Percentiles rank a stretch among this genome's conserved stretches.
Evolutionary conservation across 2,329 filamentous ascomycete species (phyloP).

Genomic region (Pseudogymnoascus sp.): DNA sequence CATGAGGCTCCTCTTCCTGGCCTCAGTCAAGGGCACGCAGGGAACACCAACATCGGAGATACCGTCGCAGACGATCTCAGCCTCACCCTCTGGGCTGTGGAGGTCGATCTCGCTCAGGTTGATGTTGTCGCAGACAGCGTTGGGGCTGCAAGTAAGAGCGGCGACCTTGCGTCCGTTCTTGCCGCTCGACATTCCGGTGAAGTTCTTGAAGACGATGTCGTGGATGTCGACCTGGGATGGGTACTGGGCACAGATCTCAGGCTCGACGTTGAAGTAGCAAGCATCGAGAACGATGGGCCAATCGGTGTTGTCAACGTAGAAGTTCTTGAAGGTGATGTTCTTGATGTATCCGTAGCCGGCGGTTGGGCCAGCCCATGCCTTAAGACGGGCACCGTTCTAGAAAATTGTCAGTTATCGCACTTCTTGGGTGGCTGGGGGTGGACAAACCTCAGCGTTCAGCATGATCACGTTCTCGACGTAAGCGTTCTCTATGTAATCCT

Average conservation of each 20-base stretch:
- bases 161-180: conserved; percentile 47
- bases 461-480: conserved; percentile 52
- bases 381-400: conserved; percentile 49
- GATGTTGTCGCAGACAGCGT: conserved; percentile 49
- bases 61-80: conserved; percentile 42
- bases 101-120: conserved; percentile 46
- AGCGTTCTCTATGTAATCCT: conserved; percentile 48
- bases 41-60: conserved; percentile 19
- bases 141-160: conserved; percentile 46
- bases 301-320: conserved; percentile 51
- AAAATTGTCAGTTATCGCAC: conserved; percentile 22
- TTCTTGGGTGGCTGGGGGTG: background rate
- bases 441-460: conserved; percentile 37
- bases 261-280: conserved; percentile 52
- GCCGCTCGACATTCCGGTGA: conserved; percentile 48
- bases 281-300: conserved; percentile 51
- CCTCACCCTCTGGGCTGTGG: conserved; percentile 38
- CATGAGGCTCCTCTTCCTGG: background rate
- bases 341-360: conserved; percentile 53
- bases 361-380: conserved; percentile 50
- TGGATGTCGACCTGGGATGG: conserved; percentile 51
- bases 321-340: conserved; percentile 55
- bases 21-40: background rate
- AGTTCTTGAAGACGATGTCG: conserved; percentile 51
- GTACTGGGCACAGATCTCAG: conserved; percentile 42